Evolutionary conservation across 805 yeast species (phyloP), one percentile per base, ranked within the genome.

Genomic region (Schwanniomyces polymorphus): DNA sequence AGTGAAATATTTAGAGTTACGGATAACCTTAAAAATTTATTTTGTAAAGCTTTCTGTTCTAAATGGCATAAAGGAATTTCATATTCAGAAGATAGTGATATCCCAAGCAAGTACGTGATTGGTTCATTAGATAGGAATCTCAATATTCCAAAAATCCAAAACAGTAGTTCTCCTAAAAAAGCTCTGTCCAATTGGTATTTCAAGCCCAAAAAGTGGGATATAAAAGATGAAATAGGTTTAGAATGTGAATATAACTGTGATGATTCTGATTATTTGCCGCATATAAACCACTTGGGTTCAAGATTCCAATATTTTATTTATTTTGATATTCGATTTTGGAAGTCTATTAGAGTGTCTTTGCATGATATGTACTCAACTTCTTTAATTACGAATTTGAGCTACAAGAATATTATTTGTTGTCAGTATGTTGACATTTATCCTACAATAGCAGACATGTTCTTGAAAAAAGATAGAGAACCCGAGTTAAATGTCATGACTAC

Each of bases 381-480:
- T 0, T 65, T 89, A 49, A 81, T 88, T 14, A 80, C 88, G 11
- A 83, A 83, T 56, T 63, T 76, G 42, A 67, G 64, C 11, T 84
- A 75, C 60, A 84, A 84, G 57, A 63, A 75, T 27, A 60, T 84
- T n/a, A 68, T 87, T 35, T 84, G 86, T n/a, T 78, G 80, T 34
- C 92, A 90, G 55, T 91, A 90, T 58, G 86, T 90, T 38, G 95
- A 90, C 55, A 72, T 90, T 0, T 92, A 92, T 61, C 91, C 95
- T 0, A 76, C 80, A 7, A 66, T 88, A 12, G 82, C 87, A 0
- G 88, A 88, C 51, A 72, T 86, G 70, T 88, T 84, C 54, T 73
- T 88, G 41, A 67, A 78, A 0, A 70, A 82, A 52, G 99, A 94
- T 59, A 76, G 97, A 49, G 98, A 94, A 59, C 96, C 97, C 0